Evolutionary conservation across 1,284 basidiomycete genomes (phyloP).

Genomic region (Ceratobasidium sp.): DNA sequence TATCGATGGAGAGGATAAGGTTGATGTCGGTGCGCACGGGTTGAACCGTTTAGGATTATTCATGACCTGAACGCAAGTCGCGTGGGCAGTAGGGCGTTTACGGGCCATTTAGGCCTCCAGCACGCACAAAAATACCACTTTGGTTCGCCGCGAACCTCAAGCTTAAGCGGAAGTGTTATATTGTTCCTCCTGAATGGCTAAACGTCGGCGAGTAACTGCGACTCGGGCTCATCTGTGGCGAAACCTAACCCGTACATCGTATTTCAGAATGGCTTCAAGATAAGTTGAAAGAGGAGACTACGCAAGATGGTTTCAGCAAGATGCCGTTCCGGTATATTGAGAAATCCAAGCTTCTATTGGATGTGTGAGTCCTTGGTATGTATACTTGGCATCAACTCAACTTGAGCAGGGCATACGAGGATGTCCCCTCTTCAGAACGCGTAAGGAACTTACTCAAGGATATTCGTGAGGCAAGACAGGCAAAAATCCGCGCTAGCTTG

Average conservation of each 20-base stretch:
- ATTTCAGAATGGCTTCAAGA: slow-evolving; percentile 77
- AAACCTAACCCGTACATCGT: background rate
- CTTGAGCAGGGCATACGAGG: slow-evolving; percentile 81
- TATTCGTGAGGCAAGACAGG: slow-evolving; percentile 90
- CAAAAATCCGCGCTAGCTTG: slow-evolving; percentile 88
- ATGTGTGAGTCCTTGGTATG: slow-evolving; percentile 68
- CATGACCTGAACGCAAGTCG: background rate
- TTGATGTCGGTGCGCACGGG: slow-evolving; percentile 74
- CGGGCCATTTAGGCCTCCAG: slow-evolving; percentile 90
- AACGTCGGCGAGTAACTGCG: slow-evolving; percentile 68
- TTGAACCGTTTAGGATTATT: slow-evolving; percentile 7
- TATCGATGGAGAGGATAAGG: slow-evolving; percentile 85
- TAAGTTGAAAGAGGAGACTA: slow-evolving; percentile 72
- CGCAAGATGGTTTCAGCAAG: slow-evolving; percentile 71
- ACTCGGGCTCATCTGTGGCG: background rate
- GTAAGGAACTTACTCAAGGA: slow-evolving; percentile 89
- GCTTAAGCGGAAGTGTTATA: slow-evolving; percentile 90
- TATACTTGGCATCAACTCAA: background rate
- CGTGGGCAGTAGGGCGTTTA: slow-evolving; percentile 72
- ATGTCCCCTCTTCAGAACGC: slow-evolving; percentile 81
- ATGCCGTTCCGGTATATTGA: slow-evolving; percentile 89
- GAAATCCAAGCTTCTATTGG: slow-evolving; percentile 85
- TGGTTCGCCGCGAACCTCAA: slow-evolving; percentile 97
- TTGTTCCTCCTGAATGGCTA: slow-evolving; percentile 90
- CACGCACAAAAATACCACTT: slow-evolving; percentile 81